Conservation (phyloP, 2,329 filamentous ascomycete species). For the Chaetomiaceae sp. region DNA sequence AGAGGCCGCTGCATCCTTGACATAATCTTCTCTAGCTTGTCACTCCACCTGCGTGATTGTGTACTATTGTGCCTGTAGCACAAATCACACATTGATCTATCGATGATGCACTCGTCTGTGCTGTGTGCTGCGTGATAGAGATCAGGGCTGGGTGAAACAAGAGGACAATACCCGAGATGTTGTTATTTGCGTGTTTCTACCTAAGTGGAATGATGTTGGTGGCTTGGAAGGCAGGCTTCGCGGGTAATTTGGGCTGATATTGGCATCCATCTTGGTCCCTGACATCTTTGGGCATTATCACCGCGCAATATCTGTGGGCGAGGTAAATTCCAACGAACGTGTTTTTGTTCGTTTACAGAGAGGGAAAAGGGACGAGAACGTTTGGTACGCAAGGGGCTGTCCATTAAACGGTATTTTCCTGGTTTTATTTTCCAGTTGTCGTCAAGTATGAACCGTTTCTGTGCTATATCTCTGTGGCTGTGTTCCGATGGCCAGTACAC, state of each 20-base stretch:
- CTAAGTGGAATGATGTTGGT: no score
- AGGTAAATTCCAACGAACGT: no score
- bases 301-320: no score
- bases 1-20: neutral
- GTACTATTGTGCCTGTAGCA: neutral
- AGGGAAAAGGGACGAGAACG: no score
- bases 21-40: neutral
- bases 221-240: neutral
- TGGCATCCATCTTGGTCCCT: neutral
- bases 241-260: neutral
- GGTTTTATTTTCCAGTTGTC: no score
- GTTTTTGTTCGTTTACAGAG: no score
- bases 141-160: neutral
- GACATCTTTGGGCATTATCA: neutral
- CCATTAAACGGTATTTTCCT: no score
- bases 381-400: no score
- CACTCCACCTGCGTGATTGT: neutral
- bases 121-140: neutral
- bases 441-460: no score
- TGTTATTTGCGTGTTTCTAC: neutral
- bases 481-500: neutral
- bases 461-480: neutral
- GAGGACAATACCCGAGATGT: neutral
- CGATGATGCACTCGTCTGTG: constrained; percentile 4
- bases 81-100: neutral